Evolutionary conservation across 495 filamentous ascomycete genomes (phyloP).

Genomic region (Penicillium salamii): DNA sequence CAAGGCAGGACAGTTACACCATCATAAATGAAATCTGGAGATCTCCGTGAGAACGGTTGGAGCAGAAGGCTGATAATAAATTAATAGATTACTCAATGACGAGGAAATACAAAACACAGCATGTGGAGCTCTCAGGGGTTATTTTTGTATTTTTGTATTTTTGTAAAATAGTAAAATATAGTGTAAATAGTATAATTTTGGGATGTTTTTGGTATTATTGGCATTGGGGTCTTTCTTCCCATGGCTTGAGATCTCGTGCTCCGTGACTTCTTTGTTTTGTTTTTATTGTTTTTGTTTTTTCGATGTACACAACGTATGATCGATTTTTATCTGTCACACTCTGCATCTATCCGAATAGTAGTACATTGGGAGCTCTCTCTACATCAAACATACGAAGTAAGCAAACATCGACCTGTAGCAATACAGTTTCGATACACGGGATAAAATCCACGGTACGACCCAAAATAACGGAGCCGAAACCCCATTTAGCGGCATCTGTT

Average conservation of each 20-base stretch:
- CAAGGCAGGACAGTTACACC: slow-evolving; percentile 5
- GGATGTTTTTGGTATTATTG: too few relatives aligned
- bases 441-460: neutral
- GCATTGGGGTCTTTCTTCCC: too few relatives aligned
- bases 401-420: neutral
- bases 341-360: neutral
- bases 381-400: neutral
- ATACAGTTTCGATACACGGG: neutral
- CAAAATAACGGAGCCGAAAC: neutral
- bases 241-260: neutral
- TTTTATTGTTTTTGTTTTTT: neutral
- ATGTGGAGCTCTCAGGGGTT: slow-evolving; percentile 4
- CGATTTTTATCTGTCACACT: neutral
- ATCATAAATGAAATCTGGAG: slow-evolving; percentile 13
- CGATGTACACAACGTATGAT: neutral
- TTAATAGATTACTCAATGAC: slow-evolving; percentile 9
- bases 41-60: slow-evolving; percentile 10
- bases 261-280: neutral
- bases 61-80: slow-evolving; percentile 7
- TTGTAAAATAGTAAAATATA: too few relatives aligned
- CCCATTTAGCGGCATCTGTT: neutral
- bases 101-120: slow-evolving; percentile 5
- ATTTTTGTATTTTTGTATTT: slow-evolving; percentile 1
- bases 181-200: too few relatives aligned
- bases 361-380: neutral